These are phyloP conservation scores for Neoboletus brunneissimus DNA, from an alignment of 768 basidiomycete genomes.

Conservation along the genomic window DNA sequence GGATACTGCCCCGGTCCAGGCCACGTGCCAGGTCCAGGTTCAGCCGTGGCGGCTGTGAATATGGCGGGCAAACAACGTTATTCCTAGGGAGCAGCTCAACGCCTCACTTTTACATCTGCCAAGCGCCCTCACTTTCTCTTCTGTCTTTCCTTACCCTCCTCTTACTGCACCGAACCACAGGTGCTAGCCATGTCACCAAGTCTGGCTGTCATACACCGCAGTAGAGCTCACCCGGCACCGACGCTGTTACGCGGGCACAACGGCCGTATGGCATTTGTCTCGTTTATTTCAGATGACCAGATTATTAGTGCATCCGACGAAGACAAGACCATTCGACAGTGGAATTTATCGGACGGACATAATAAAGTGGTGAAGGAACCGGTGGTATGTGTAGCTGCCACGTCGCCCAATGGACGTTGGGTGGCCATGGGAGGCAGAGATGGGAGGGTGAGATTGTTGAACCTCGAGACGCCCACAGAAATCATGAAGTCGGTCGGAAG, in stretches of 20 bases:
- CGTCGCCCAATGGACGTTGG: constrained; percentile 10
- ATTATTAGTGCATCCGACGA: constrained; percentile 19
- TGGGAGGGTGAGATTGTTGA: constrained; percentile 8
- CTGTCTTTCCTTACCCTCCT: neutral
- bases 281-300: constrained; percentile 12
- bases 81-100: neutral
- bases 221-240: neutral
- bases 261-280: constrained; percentile 12
- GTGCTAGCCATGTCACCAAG: neutral
- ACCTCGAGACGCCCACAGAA: neutral
- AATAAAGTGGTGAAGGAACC: constrained; percentile 5
- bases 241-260: constrained; percentile 13
- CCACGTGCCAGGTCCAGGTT: constrained; percentile 9
- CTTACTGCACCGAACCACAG: neutral
- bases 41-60: constrained; percentile 1
- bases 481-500: neutral
- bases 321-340: constrained; percentile 19
- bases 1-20: neutral
- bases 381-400: neutral
- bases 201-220: neutral
- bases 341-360: constrained; percentile 6
- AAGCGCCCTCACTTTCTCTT: neutral
- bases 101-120: neutral
- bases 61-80: neutral
- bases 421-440: constrained; percentile 20